Evolutionary conservation across 2,329 filamentous ascomycete genomes (phyloP), one percentile per base, ranked within the genome.

Genomic region (Beauveria caledonica): DNA sequence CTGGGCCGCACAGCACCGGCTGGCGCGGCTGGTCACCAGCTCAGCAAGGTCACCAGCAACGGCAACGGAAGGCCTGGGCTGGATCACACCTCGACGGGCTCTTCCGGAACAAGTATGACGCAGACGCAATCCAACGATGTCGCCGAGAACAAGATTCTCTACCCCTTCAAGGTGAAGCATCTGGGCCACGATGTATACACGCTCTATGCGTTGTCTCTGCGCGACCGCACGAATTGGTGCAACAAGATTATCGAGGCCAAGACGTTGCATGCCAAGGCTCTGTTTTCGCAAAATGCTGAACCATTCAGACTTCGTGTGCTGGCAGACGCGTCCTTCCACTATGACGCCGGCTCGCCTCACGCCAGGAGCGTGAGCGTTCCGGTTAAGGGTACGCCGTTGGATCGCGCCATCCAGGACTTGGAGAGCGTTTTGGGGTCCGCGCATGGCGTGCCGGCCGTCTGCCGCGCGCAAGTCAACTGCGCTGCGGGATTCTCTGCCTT

Each of bases 161-260:
- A 92, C 71, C 94, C 95, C 0, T 99, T 99, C 84, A 87, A 87
- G 65, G 85, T 99, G 71, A 97, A 97, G 76, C 94, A 99, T 75
- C 82, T 99, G 21, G 94, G 95, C 13, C 90, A 96, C 52, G 92
- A 96, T 66, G 87, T 90, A 0, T 97, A 97, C 72, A 96, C 89
- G 0, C 78, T 99, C 1, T 97, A 95, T 71, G 92, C 93, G 0
- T 84, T 87, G 6, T 88, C 86, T 1, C 83, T 87, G 2, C 82
- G 87, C 63, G 88, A 86, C 67, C 84, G 94, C 61, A 80, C 86
- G 63, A 90, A 96, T 53, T 99, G 95, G 95, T 96, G 91, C 68
- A 86, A 86, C 64, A 96, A 92, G 74, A 96, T 99, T 67, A 87
- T 95, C 50, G 89, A 96, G 72, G 94, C 94, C 36, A 99, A 99